A percentile compares a stretch with the other conserved stretches of the same genome.
Conservation (phyloP, 768 basidiomycete species). For the Xerocomellus chrysenteron region DNA sequence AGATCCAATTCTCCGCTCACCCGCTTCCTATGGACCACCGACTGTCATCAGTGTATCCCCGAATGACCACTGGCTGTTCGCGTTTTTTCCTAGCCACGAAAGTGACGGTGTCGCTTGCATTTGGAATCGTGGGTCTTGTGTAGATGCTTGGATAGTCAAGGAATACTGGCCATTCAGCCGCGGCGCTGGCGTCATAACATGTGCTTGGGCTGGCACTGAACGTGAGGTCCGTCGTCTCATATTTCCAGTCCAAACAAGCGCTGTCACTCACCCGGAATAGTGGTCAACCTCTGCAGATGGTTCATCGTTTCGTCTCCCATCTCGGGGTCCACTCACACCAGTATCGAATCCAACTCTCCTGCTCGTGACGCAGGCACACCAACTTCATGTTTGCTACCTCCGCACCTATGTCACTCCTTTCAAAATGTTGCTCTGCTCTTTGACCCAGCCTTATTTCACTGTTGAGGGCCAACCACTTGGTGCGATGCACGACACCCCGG, state of each 20-base stretch:
- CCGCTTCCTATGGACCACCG: slow-evolving; percentile 57
- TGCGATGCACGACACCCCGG: slow-evolving; percentile 29
- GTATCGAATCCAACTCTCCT: slow-evolving; percentile 55
- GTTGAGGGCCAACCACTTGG: slow-evolving; percentile 35
- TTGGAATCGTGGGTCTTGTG: slow-evolving; percentile 58
- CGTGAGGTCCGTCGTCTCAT: slow-evolving; percentile 50
- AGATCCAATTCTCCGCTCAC: slow-evolving; percentile 43
- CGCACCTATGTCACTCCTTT: slow-evolving; percentile 45
- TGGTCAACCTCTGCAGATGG: slow-evolving; percentile 51
- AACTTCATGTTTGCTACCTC: slow-evolving; percentile 53
- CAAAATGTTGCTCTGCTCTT: slow-evolving; percentile 48
- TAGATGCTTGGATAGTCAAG: slow-evolving; percentile 61
- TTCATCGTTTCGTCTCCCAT: slow-evolving; percentile 53
- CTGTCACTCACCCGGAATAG: slow-evolving; percentile 34
- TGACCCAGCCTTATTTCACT: slow-evolving; percentile 42
- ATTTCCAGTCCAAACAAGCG: background rate
- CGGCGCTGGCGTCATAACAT: slow-evolving; percentile 58
- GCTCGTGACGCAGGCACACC: slow-evolving; percentile 64
- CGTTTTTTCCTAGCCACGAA: slow-evolving; percentile 65
- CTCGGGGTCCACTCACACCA: slow-evolving; percentile 55
- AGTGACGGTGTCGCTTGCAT: slow-evolving; percentile 61
- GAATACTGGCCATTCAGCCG: slow-evolving; percentile 55
- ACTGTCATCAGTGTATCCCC: slow-evolving; percentile 60
- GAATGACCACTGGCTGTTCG: slow-evolving; percentile 64
- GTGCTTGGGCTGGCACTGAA: slow-evolving; percentile 57